Base-by-base conservation (phyloP, 148 eudicot species). In the Vaccinium darrowii region DNA sequence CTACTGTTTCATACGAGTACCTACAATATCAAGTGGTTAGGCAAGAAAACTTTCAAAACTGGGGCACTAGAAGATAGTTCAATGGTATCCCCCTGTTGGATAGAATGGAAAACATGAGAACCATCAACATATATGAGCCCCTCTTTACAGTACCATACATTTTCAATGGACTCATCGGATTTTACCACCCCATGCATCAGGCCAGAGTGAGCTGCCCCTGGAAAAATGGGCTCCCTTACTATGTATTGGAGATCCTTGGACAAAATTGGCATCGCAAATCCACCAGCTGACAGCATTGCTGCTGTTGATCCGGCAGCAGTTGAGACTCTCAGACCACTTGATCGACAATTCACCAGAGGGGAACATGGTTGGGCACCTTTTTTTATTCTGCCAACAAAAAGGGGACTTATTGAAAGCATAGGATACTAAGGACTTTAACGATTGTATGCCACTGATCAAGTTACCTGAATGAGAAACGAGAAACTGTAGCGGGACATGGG, bases 251-350 rank as follows among this genome's bases (percentile, higher is more conserved):
- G 96, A 81, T 97, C 98, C 87, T 90, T 90, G 14, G 98, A 94
- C 80, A 92, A 84, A 60, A 93, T 88, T 33, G 92, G 99, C 99
- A 97, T 97, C 23, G 83, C 78, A 67, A 86, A 94, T 72, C 99
- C 99, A 88, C 99, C 99, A 0, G 98, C 92, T 23, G 99, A 97
- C 27, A 86, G 96, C 94, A 95, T 97, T 4, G 98, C 99, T 87
- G 99, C 98, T 3, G 98, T 91, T 84, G 99, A 97, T 87, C 99
- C 99, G 18, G 98, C 93, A 33, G 98, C 96, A 74, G 99, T 95
- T 43, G 95, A 95, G 83, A 93, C 95, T 87, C 99, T 90, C 54
- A 97, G 89, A 80, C 99, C 99, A 77, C 99, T 96, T 57, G 98
- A 95, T 83, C 95, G 89, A 60, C 93, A 88, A 90, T 91, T 86